A percentile compares a stretch with the other conserved stretches of the same genome.
Conservation (phyloP, 2,329 filamentous ascomycete species). For the Emergomyces orientalis region DNA sequence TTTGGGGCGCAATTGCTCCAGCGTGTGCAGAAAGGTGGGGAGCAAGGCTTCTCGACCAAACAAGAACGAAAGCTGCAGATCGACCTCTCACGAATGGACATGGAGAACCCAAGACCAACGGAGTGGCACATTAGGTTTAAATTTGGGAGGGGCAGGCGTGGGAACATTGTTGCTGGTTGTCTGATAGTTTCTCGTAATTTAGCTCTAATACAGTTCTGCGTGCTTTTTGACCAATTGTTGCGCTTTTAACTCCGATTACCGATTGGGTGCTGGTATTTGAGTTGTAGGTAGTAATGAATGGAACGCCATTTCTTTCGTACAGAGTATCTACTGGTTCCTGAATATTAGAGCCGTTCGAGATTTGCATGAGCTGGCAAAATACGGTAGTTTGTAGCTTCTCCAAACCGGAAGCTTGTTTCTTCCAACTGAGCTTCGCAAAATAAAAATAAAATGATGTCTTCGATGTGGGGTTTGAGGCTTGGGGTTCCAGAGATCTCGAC, state of each 20-base stretch:
- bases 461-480: neutral
- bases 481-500: neutral
- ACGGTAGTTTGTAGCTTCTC: neutral
- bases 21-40: conserved; percentile 4
- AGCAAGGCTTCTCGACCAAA: conserved; percentile 2
- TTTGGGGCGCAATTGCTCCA: conserved; percentile 4
- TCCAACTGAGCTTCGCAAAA: neutral
- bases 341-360: neutral
- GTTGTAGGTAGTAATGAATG: neutral
- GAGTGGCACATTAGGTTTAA: neutral
- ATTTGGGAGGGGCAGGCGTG: neutral
- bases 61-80: neutral
- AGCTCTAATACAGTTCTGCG: neutral
- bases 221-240: neutral
- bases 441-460: neutral
- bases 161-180: neutral
- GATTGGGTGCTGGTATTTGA: neutral
- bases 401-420: neutral
- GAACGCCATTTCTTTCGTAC: neutral
- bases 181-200: neutral
- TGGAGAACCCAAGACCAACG: neutral
- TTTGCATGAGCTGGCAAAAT: neutral
- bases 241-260: neutral
- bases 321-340: neutral
- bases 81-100: conserved; percentile 4